phyloP scores from a whole-genome alignment of 495 filamentous ascomycete genomes.

The Penicillium crystallinum region DNA sequence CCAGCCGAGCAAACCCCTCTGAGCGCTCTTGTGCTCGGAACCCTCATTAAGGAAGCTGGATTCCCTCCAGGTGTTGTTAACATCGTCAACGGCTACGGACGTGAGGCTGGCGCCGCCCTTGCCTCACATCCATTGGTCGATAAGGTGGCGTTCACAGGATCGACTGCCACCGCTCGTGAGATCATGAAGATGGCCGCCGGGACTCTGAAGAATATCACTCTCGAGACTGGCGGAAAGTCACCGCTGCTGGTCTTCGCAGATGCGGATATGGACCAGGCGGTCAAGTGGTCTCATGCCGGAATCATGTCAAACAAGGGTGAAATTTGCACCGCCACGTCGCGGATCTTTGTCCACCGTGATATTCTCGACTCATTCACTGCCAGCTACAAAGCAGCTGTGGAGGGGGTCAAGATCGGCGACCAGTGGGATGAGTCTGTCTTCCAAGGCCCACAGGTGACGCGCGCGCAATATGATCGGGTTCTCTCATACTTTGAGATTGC shows the following conservation, averaged over 20 bases:
- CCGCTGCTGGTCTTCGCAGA: constrained; percentile 83
- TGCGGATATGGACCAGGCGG: constrained; percentile 78
- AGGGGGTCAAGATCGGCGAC: constrained; percentile 67
- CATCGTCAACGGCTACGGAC: constrained; percentile 78
- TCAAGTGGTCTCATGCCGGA: constrained; percentile 79
- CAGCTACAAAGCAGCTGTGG: constrained; percentile 63
- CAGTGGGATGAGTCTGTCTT: constrained; percentile 72
- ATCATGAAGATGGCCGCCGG: constrained; percentile 85
- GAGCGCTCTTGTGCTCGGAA: constrained; percentile 71
- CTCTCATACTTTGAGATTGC: constrained; percentile 72
- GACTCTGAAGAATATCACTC: constrained; percentile 88
- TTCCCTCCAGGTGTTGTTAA: constrained; percentile 94
- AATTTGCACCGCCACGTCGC: constrained; percentile 85
- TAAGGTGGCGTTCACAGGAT: constrained; percentile 91
- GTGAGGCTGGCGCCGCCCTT: constrained; percentile 70
- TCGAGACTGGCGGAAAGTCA: constrained; percentile 88
- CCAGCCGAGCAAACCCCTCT: constrained; percentile 89
- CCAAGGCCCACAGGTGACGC: constrained; percentile 88
- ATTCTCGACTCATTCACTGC: constrained; percentile 71
- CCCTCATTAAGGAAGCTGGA: constrained; percentile 75
- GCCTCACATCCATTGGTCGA: constrained; percentile 71
- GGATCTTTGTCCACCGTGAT: constrained; percentile 74
- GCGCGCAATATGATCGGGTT: constrained; percentile 75
- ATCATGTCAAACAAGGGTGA: constrained; percentile 77
- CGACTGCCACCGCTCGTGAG: constrained; percentile 70